Base-by-base conservation (phyloP, 768 basidiomycete species). In the Guyanaporus albipodus region DNA sequence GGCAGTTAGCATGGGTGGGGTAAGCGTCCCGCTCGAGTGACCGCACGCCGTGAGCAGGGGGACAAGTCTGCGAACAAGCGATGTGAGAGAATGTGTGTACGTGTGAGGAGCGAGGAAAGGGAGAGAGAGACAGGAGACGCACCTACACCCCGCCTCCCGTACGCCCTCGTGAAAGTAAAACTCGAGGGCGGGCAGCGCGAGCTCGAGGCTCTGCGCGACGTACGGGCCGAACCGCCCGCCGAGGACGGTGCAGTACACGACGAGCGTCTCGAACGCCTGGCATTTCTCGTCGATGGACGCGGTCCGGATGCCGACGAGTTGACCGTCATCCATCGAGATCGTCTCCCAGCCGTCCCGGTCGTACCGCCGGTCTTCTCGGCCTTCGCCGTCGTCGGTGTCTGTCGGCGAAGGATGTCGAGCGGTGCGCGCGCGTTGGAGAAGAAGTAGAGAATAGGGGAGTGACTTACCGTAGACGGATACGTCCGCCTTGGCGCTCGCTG, bases 161-260 rank as follows among this genome's bases (percentile, higher is more conserved):
- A 92, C 89, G 1, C 89, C 87, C 44, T 91, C 89, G 53, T 91
- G 88, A 67, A 89, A 89, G 60, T 83, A 85, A 58, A 90, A 91
- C 34, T 76, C 68, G 37, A 92, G 59, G 2, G 79, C 79, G 0
- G 85, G 87, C 2, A 91, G 67, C 2, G 85, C 77, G 4, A 91
- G 76, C 57, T 87, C 84, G 4, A 92, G 71, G 9, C 75, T 77
- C 57, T 85, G 86, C 21, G 79, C 61, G 2, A 91, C 68, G 57
- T 87, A 91, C 0, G 87, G 87, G 1, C 79, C 82, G 55, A 89
- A 90, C 3, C 74, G 71, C 1, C 75, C 68, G 0, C 78, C 78
- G 0, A 91, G 73, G 5, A 83, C 81, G 33, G 81, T 83, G 52
- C 80, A 83, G 59, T 90, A 86, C 18, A 90, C 85, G 12, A 90